phyloP scores from a whole-genome alignment of 2,329 filamentous ascomycete genomes.

The Decorospora gaudefroyi region DNA sequence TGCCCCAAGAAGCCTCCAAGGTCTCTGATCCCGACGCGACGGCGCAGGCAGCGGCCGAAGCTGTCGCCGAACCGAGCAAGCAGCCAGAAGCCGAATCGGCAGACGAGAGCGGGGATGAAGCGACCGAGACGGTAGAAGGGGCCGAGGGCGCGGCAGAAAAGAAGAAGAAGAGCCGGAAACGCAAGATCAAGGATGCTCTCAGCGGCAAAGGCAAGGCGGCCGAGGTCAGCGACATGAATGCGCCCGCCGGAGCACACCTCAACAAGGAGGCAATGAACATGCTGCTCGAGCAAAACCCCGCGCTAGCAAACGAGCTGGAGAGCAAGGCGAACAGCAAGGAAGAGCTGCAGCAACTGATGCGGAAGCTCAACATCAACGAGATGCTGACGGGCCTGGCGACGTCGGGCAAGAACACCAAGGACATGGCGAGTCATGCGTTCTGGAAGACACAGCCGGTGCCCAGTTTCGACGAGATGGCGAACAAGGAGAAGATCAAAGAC shows the following conservation, averaged over 20 bases:
- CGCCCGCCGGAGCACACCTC: conserved; percentile 38
- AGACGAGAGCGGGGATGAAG: conserved; percentile 41
- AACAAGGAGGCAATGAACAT: conserved; percentile 46
- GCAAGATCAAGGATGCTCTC: conserved; percentile 59
- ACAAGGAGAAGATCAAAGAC: conserved; percentile 61
- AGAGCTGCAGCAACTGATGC: conserved; percentile 55
- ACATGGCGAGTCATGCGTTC: conserved; percentile 98
- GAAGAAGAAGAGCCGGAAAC: conserved; percentile 69
- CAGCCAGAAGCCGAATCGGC: conserved; percentile 35
- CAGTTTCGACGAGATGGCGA: conserved; percentile 65
- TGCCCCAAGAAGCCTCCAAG: conserved; percentile 63
- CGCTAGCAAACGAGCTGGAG: conserved; percentile 45
- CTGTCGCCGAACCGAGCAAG: conserved; percentile 42
- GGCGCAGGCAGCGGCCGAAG: conserved; percentile 54
- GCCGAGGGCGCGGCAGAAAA: conserved; percentile 54
- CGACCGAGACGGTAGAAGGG: conserved; percentile 47
- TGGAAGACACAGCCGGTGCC: conserved; percentile 97
- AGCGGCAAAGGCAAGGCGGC: conserved; percentile 43
- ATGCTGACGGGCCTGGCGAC: conserved; percentile 76
- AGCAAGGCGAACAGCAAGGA: conserved; percentile 36
- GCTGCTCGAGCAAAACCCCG: conserved; percentile 47
- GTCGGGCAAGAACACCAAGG: conserved; percentile 86
- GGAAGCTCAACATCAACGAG: conserved; percentile 69
- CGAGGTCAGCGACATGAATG: conserved; percentile 30
- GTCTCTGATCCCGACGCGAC: conserved; percentile 59